phyloP scores from a whole-genome alignment of 805 yeast genomes.

The Teunomyces atbi region DNA sequence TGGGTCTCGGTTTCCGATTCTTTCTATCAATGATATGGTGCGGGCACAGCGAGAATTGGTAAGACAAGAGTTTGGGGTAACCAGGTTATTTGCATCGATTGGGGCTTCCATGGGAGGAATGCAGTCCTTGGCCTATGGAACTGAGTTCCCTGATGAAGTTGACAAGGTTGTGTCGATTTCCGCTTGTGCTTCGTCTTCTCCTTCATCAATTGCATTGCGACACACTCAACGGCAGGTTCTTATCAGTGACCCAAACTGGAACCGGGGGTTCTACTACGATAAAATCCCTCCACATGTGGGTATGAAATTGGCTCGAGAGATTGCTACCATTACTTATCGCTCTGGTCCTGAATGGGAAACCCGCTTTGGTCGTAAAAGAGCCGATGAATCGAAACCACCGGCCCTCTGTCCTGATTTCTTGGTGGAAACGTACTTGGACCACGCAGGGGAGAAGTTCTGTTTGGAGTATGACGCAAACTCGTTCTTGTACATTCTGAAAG shows the following conservation, averaged over 20 bases:
- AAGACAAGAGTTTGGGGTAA: constrained; percentile 57
- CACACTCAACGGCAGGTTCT: constrained; percentile 90
- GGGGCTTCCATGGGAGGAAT: constrained; percentile 99
- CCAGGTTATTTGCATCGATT: constrained; percentile 69
- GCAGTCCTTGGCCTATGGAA: constrained; percentile 88
- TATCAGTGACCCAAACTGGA: constrained; percentile 96
- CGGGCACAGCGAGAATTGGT: constrained; percentile 79
- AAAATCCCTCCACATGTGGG: constrained; percentile 87
- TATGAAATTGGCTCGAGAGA: constrained; percentile 90
- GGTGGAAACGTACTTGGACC: constrained; percentile 90
- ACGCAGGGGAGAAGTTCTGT: constrained; percentile 93
- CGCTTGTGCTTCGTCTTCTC: constrained; percentile 93
- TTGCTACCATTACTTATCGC: constrained; percentile 90
- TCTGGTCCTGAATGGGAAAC: constrained; percentile 98
- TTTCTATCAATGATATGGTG: constrained; percentile 87
- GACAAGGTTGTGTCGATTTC: constrained; percentile 74
- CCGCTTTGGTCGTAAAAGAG: constrained; percentile 83
- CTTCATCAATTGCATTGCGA: constrained; percentile 89
- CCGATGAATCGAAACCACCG: constrained; percentile 75
- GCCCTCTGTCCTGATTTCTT: constrained; percentile 91
- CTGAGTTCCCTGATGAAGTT: constrained; percentile 77
- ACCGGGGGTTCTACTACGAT: constrained; percentile 82
- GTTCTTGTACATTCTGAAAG: constrained; percentile 80
- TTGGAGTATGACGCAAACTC: constrained; percentile 90
- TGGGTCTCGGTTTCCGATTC: constrained; percentile 84